Percentiles rank a stretch among this genome's conserved stretches.
These are phyloP conservation scores for Pestalotiopsis sp. DNA, from an alignment of 2,329 filamentous ascomycete species.

Conservation along the genomic window DNA sequence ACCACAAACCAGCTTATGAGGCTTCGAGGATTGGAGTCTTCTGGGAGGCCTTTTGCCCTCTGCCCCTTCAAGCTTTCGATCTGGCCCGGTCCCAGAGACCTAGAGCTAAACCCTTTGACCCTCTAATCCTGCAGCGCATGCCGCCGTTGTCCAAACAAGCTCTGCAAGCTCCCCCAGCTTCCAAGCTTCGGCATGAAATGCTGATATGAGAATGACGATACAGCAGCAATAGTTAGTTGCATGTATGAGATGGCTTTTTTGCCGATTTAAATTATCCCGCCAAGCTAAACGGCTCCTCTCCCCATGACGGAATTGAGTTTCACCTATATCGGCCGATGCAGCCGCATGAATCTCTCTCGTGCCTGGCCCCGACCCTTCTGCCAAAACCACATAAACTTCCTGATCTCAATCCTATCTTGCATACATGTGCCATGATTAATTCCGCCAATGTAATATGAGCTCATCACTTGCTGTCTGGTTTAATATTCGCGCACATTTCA, in stretches of 20 bases:
- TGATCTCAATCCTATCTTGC: neutral
- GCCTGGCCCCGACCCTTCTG: neutral
- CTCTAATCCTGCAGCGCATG: neutral
- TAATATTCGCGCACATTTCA: neutral
- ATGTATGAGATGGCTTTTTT: no score
- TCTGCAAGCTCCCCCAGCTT: neutral
- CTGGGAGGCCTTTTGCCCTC: neutral
- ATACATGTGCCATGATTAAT: neutral
- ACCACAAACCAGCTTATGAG: neutral
- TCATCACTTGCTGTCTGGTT: neutral
- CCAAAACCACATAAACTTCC: neutral
- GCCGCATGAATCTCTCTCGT: neutral
- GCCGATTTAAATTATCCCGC: no score
- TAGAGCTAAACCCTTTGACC: neutral
- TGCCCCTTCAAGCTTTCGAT: neutral
- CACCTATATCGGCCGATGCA: neutral
- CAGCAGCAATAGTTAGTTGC: neutral
- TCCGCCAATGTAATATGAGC: neutral
- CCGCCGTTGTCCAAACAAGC: neutral
- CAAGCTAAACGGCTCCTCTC: neutral
- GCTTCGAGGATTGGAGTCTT: neutral
- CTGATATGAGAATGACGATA: neutral
- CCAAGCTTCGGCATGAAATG: neutral
- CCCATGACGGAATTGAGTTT: neutral
- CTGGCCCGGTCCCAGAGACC: neutral